Base-by-base conservation (phyloP, 306 rosid genomes). In the Vigna hirtella region DNA sequence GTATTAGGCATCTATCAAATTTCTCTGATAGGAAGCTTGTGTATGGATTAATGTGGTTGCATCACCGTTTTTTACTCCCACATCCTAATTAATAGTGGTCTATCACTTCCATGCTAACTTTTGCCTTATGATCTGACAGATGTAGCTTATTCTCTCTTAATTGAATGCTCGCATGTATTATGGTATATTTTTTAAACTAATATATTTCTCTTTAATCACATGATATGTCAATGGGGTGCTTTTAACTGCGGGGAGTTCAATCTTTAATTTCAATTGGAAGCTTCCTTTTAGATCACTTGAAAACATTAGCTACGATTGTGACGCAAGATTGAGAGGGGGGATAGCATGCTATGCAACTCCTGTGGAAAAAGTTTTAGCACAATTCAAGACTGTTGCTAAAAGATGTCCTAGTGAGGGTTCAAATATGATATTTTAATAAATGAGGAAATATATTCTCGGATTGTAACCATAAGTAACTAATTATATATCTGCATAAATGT, bases 271-370 rank as follows among this genome's bases (percentile, higher is more conserved):
- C 38, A 43, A 9, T 55, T 68, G 49, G 62, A 69, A 57, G 17
- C 36, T n/a, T 22, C 5, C 43, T 28, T 45, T 2, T 3, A 16
- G 17, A 43, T 28, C 51, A 12, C 14, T 69, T 30, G 50, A 17
- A 43, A 17, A 11, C 42, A 68, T 69, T n/a, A 45, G 68, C 50
- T 56, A 57, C 53, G 68, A 43, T 32, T 56, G 50, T 0, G 10
- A 40, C 43, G 1, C 15, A 50, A 75, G 4, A 18, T 59, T 15
- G 4, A 11, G 18, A 18, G 69, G 42, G 68, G 56, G 56, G 49
- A 10, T 72, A 30, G 51, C 36, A 67, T 28, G 47, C 30, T 28
- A 12, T 42, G 49, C 67, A 28, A n/a, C 79, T n/a, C 38, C n/a
- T 74, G 3, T n/a, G 32, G 43, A 61, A 14, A 26, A 36, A 12